Base-by-base conservation (phyloP, 495 filamentous ascomycete species). In the Neurospora sp. region DNA sequence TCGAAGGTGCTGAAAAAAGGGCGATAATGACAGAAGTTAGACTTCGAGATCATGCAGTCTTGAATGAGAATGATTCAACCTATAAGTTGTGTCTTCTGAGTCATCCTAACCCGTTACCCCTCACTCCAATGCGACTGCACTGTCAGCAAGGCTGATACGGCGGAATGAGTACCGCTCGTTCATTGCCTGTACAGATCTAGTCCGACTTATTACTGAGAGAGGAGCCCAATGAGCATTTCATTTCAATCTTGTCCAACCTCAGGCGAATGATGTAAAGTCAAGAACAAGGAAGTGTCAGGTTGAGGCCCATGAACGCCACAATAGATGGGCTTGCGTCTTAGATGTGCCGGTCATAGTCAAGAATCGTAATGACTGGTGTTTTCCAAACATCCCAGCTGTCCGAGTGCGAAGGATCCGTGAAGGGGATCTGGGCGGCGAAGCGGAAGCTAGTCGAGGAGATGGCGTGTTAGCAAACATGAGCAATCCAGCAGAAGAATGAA, bases 331-430 rank as follows among this genome's bases (percentile, higher is more conserved):
- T 45, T 45, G 16, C 8, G 18, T 45, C 42, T 18, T 45, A 45
- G 18, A 45, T 5, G 8, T 45, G 42, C 18, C 42, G 42, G 18
- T n/a, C 42, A 45, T 45, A n/a, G 42, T 45, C 42, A 45, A 78
- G 73, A 40, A 78, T 73, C 0, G 74, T 78, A 38, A 76, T 78
- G 1, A 47, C 8, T 0, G 74, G 76, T 22, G 75, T 76, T 20
- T 75, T 16, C 74, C 75, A 77, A 8, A 76, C 53, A 65, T 77
- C 70, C 79, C 79, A 80, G 40, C 75, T 74, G 39, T 78, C 77
- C 20, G 76, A 78, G 41, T 74, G 53, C 22, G 72, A 37, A 3
- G 78, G 79, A 22, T 80, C 76, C 8, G 76, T 76, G 38, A 79
- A 79, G 0, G 78, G 79, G 3, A 76, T 47, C 41, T 74, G 74